A percentile compares a stretch with the other conserved stretches of the same genome.
These are phyloP conservation scores for Pythium dissimile DNA, from an alignment of 352 stramenopile species.

Conservation along the genomic window DNA sequence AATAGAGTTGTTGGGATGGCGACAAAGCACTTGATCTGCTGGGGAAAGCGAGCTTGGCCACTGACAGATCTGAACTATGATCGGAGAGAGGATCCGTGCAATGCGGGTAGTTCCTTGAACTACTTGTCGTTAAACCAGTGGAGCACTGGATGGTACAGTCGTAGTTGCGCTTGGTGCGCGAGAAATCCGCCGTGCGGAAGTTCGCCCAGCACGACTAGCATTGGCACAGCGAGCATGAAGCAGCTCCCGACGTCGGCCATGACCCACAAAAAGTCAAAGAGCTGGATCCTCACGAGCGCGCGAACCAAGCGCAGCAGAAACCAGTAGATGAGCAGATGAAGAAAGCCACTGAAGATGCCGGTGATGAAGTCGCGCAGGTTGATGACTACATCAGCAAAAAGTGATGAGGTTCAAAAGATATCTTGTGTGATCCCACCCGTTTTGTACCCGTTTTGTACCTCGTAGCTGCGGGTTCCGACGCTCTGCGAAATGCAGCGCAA, in stretches of 20 bases:
- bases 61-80: no score
- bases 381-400: neutral
- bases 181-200: no score
- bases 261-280: neutral
- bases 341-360: neutral
- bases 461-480: neutral
- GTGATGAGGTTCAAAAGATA: no score
- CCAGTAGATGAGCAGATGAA: neutral
- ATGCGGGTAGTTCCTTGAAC: no score
- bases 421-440: no score
- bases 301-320: neutral
- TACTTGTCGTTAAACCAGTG: no score
- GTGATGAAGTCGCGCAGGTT: neutral
- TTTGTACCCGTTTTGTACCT: neutral
- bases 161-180: no score
- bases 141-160: constrained; percentile 6
- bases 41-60: no score
- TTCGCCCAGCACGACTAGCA: no score
- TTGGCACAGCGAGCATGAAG: neutral
- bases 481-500: neutral
- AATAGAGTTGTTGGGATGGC: no score
- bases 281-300: neutral
- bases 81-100: no score
- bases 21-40: neutral
- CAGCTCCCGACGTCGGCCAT: neutral